phyloP scores from a whole-genome alignment of 768 basidiomycete species.

The Pisolithus sp. region DNA sequence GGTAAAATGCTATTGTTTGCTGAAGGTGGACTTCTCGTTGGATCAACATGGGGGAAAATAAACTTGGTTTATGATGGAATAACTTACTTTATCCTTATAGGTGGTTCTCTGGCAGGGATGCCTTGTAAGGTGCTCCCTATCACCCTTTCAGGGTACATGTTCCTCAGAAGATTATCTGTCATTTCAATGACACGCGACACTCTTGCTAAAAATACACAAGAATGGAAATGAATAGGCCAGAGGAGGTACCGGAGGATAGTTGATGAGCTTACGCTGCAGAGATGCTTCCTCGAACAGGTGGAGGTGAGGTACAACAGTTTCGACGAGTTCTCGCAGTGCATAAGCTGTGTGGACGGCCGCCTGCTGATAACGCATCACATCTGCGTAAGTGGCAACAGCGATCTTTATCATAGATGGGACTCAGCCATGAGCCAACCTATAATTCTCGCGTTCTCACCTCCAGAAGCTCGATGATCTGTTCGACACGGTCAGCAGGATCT shows the following conservation, averaged over 20 bases:
- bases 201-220: conserved; percentile 9
- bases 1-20: not conserved
- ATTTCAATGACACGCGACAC: conserved; percentile 11
- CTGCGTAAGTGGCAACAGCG: conserved; percentile 14
- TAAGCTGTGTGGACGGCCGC: conserved; percentile 3
- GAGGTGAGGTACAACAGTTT: conserved; percentile 14
- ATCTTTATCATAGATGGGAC: conserved; percentile 15
- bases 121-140: not conserved
- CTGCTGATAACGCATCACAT: conserved; percentile 5
- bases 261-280: conserved; percentile 15
- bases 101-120: not conserved
- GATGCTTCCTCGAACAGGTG: conserved; percentile 16
- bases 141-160: not conserved
- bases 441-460: conserved; percentile 30
- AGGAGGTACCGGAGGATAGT: not conserved
- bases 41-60: not conserved
- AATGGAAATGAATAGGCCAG: not conserved
- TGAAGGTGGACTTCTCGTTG: not conserved
- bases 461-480: conserved; percentile 46
- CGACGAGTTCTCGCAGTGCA: conserved; percentile 14
- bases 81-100: not conserved
- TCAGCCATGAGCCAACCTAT: conserved; percentile 15
- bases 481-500: conserved; percentile 1
- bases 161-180: conserved; percentile 4
- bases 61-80: not conserved